phyloP scores from a whole-genome alignment of 495 filamentous ascomycete species.

The Aspergillus olivimuriae region DNA sequence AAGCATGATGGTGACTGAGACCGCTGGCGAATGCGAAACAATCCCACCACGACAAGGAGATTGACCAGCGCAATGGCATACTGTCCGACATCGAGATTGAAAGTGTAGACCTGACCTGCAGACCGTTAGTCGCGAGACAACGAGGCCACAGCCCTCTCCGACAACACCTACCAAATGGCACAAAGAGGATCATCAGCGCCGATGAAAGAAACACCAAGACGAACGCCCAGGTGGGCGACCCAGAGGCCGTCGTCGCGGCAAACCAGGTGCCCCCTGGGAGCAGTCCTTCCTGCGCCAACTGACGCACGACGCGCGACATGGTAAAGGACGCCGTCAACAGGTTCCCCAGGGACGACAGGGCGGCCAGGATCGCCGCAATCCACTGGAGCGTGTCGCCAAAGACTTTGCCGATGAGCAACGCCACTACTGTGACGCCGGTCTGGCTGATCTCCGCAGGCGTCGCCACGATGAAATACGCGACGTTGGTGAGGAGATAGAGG shows the following conservation, averaged over 20 bases:
- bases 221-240: constrained; percentile 55
- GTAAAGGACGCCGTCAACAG: constrained; percentile 66
- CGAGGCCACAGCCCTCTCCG: no score
- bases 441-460: constrained; percentile 57
- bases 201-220: constrained; percentile 60
- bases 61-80: constrained; percentile 57
- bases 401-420: constrained; percentile 56
- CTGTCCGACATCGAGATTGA: constrained; percentile 62
- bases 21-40: constrained; percentile 55
- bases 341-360: constrained; percentile 59
- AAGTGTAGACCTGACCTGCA: constrained; percentile 46
- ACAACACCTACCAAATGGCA: constrained; percentile 43
- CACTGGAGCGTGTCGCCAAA: constrained; percentile 42
- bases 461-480: constrained; percentile 60
- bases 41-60: constrained; percentile 49
- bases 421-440: constrained; percentile 57
- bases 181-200: constrained; percentile 52
- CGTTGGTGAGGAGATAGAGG: constrained; percentile 59
- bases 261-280: constrained; percentile 56
- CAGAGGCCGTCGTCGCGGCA: constrained; percentile 56
- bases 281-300: constrained; percentile 58
- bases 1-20: constrained; percentile 55
- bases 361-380: constrained; percentile 41
- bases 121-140: neutral
- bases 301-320: constrained; percentile 58